phyloP scores from a whole-genome alignment of 2,329 filamentous ascomycete genomes.

The Fusarium tjaetaba region DNA sequence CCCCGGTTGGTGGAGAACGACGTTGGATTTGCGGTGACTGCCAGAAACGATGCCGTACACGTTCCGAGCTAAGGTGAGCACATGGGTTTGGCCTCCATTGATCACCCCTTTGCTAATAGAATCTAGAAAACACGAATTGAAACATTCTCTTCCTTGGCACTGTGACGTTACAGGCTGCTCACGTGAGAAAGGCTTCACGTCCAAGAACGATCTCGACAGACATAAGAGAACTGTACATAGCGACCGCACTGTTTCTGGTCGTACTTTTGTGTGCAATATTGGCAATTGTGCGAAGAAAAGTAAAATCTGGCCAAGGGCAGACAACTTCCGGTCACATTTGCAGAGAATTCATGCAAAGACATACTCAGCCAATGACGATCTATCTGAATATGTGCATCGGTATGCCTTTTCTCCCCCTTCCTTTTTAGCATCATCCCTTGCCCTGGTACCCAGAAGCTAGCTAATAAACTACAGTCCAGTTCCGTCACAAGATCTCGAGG shows the following conservation, averaged over 20 bases:
- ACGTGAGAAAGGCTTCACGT: slow-evolving; percentile 76
- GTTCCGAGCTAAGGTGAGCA: slow-evolving; percentile 64
- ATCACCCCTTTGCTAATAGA: slow-evolving; percentile 30
- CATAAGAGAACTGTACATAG: slow-evolving; percentile 79
- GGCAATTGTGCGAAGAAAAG: slow-evolving; percentile 38
- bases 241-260: slow-evolving; percentile 50
- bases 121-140: slow-evolving; percentile 76
- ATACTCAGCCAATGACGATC: slow-evolving; percentile 51
- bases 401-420: slow-evolving; percentile 14
- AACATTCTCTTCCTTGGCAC: slow-evolving; percentile 73
- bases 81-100: background rate
- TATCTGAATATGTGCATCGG: slow-evolving; percentile 49
- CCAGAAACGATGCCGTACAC: slow-evolving; percentile 56
- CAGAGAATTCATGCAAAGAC: slow-evolving; percentile 68
- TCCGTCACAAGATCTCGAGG: slow-evolving; percentile 38
- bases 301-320: slow-evolving; percentile 82
- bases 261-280: slow-evolving; percentile 42
- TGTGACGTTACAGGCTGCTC: slow-evolving; percentile 69
- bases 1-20: slow-evolving; percentile 20
- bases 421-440: background rate
- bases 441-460: background rate
- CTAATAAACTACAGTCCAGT: slow-evolving; percentile 15
- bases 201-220: slow-evolving; percentile 81
- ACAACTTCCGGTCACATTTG: slow-evolving; percentile 89
- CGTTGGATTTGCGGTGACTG: slow-evolving; percentile 54